These are phyloP conservation scores for Xerocomellus chrysenteron DNA, from an alignment of 768 basidiomycete species.

Conservation along the genomic window DNA sequence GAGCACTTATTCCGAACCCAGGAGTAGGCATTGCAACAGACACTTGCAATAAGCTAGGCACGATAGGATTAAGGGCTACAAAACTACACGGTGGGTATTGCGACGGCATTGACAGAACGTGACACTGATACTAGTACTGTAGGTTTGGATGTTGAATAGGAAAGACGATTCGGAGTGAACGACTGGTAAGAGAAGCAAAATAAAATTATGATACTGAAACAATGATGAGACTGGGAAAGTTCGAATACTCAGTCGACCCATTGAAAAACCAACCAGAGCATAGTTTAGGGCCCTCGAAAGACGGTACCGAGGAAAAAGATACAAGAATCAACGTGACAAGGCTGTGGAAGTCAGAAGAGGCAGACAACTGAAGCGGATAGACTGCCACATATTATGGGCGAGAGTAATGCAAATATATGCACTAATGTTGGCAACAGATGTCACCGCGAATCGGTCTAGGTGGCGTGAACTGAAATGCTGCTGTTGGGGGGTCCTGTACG, in stretches of 20 bases:
- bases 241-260: constrained; percentile 25
- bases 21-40: too few relatives aligned
- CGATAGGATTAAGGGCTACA: constrained; percentile 23
- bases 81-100: constrained; percentile 39
- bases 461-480: constrained; percentile 20
- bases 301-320: constrained; percentile 10
- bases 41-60: too few relatives aligned
- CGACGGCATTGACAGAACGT: constrained; percentile 24
- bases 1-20: too few relatives aligned
- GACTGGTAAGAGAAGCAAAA: constrained; percentile 22
- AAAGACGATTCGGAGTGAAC: constrained; percentile 15
- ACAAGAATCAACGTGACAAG: constrained; percentile 15
- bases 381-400: constrained; percentile 4
- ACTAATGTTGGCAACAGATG: constrained; percentile 6
- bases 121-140: constrained; percentile 35
- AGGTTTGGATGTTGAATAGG: constrained; percentile 17
- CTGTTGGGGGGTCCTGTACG: constrained; percentile 7
- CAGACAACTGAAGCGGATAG: neutral
- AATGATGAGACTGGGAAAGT: constrained; percentile 23
- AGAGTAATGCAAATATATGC: constrained; percentile 23
- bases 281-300: constrained; percentile 20
- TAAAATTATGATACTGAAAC: constrained; percentile 33
- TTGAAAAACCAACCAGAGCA: constrained; percentile 21
- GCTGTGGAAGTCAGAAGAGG: neutral
- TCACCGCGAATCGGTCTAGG: constrained; percentile 19